Evolutionary conservation across 1,284 basidiomycete species (phyloP), one percentile per base, ranked within the genome.

Genomic region (Malassezia caprae): DNA sequence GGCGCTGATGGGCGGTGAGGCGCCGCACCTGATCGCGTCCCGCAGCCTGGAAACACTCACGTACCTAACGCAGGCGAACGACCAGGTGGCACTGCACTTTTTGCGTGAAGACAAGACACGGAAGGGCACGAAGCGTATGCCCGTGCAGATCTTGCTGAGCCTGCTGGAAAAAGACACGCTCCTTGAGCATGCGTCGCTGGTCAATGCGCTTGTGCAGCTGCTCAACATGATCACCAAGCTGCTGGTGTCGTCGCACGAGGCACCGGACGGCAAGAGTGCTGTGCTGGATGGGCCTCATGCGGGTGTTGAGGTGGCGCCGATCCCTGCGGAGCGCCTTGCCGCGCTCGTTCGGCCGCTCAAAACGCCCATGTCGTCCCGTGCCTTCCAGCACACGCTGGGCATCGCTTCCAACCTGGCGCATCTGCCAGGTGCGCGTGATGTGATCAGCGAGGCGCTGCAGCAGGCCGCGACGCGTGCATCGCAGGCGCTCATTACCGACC

Each of bases 381-480:
- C 69, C 19, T 74, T 74, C 66, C 72, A 74, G 51, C 58, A 72
- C 55, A 74, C 72, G n/a, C 49, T 74, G 15, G 60, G 64, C 24
- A 65, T 74, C 34, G 70, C 70, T 0, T 60, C 64, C 41, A 67
- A 74, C 43, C 64, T 74, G 13, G 56, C 68, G 6, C 31, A 53
- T 11, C 52, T 74, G 13, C 62, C 61, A 3, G 70, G 66, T 15
- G 67, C 66, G 11, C 64, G 64, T 21, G 64, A 68, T 10, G 51
- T 59, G 46, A 64, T 74, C 53, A 65, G 65, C 32, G 55, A 51
- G 5, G 68, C 72, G 24, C 53, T 74, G 41, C 63, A 58, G 40
- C 52, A 53, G 24, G 65, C 68, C 47, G 72, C 72, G 21, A 60
- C 63, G n/a, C 44, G 51, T 27, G 70, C 72, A 15, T 64, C 65